Base-by-base conservation (phyloP, 148 eudicot species). In the Chenopodium album region DNA sequence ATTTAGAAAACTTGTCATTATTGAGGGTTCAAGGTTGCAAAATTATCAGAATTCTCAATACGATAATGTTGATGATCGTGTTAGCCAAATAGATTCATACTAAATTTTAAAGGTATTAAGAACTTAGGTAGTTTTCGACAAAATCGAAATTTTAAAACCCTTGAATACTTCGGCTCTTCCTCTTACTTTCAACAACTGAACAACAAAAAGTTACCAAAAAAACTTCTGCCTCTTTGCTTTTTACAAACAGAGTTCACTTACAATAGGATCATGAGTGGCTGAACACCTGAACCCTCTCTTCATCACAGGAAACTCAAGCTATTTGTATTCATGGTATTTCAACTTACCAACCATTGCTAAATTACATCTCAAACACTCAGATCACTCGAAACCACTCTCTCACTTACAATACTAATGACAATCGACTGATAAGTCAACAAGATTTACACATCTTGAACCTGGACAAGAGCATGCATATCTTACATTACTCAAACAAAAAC, bases 391-490 rank as follows among this genome's bases (percentile, higher is more conserved):
- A 62, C 65, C 65, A 62, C 6, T 62, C 20, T 4, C 65, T 19
- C 23, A 62, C 65, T 62, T 62, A 62, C 63, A 14, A 62, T 62
- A 62, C n/a, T 19, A 20, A 22, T 6, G 7, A 20, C 65, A 62
- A 62, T 62, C 26, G 65, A 62, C 65, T 62, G 37, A 66, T 66
- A 32, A 37, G 0, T 10, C 34, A 28, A 23, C 60, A 46, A 47
- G 2, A 10, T 47, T 73, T 4, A 47, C 50, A 72, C 29, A 72
- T 34, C 16, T 41, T 37, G 20, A 16, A 16, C 47, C 37, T 8
- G 31, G 66, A 20, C 34, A 78, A 68, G 73, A 48, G 66, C 65
- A 54, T 54, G 68, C 76, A 71, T 46, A 48, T 78, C 64, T 28
- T 32, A 71, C 64, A 48, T 48, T 1, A 47, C 41, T 0, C 4